A percentile compares a stretch with the other conserved stretches of the same genome.
Conservation (phyloP, 352 stramenopile genomes). For the Proteromonas lacertae region DNA sequence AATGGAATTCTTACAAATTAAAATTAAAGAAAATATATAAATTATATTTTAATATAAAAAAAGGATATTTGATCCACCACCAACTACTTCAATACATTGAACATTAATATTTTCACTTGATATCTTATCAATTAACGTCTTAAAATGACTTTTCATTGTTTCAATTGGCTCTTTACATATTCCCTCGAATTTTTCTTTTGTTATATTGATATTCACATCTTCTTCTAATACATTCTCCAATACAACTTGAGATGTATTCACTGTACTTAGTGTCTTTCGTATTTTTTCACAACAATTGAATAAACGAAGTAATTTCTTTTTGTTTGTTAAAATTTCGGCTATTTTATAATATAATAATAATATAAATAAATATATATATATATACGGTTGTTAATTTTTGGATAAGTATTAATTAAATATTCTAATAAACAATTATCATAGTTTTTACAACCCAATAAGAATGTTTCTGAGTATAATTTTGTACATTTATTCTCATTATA, state of each 20-base stretch:
- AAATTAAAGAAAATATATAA: conserved; percentile 18
- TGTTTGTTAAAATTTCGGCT: too few relatives aligned
- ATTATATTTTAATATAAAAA: conserved; percentile 29
- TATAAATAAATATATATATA: too few relatives aligned
- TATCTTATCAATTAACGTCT: conserved; percentile 13
- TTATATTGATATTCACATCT: conserved; percentile 30
- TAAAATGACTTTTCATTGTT: conserved; percentile 16
- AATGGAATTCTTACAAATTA: too few relatives aligned
- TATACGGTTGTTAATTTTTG: too few relatives aligned
- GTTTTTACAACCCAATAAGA: too few relatives aligned
- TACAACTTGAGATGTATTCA: conserved; percentile 25
- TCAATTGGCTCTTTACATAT: conserved; percentile 21
- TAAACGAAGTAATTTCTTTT: too few relatives aligned
- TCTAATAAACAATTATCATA: too few relatives aligned
- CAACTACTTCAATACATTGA: conserved; percentile 37
- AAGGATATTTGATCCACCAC: conserved; percentile 41
- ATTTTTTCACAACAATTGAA: conserved; percentile 40
- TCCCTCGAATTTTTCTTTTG: conserved; percentile 24
- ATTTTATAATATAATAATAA: too few relatives aligned
- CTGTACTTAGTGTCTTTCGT: conserved; percentile 47
- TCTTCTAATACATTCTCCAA: conserved; percentile 31
- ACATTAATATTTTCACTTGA: conserved; percentile 7
- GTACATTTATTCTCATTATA: too few relatives aligned
- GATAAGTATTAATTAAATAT: too few relatives aligned
- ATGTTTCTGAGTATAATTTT: too few relatives aligned